Evolutionary conservation across 164 flowering plant species (phyloP).

Genomic region (Kalanchoe fedtschenkoi): DNA sequence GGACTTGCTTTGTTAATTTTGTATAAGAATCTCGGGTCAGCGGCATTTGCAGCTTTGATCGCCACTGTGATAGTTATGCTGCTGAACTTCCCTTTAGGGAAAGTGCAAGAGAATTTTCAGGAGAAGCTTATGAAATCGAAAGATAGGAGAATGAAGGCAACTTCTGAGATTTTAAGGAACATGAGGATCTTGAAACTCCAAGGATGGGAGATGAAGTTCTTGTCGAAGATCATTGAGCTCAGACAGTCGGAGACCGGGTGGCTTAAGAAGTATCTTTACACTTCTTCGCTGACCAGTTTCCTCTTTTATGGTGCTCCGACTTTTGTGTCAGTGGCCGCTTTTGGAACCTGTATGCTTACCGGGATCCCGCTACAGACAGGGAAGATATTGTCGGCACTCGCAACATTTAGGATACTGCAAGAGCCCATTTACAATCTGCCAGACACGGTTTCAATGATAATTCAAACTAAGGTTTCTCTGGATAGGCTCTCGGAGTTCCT

Average conservation of each 20-base stretch:
- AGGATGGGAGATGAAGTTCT: slow-evolving; percentile 53
- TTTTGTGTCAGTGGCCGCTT: slow-evolving; percentile 36
- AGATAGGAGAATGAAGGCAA: slow-evolving; percentile 42
- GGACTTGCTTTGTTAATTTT: slow-evolving; percentile 28
- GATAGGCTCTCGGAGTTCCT: slow-evolving; percentile 41
- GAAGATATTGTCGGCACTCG: slow-evolving; percentile 37
- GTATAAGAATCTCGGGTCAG: slow-evolving; percentile 27
- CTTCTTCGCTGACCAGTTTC: slow-evolving; percentile 21
- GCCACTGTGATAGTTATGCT: slow-evolving; percentile 28
- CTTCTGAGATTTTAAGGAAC: slow-evolving; percentile 40
- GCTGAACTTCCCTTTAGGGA: slow-evolving; percentile 36
- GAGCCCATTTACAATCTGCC: slow-evolving; percentile 39
- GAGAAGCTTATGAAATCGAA: slow-evolving; percentile 37
- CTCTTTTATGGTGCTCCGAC: slow-evolving; percentile 37
- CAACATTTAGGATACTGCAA: slow-evolving; percentile 44
- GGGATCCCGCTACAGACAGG: slow-evolving; percentile 44
- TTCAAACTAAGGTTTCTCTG: slow-evolving; percentile 46
- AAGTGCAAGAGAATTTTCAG: slow-evolving; percentile 30
- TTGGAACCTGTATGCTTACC: slow-evolving; percentile 30
- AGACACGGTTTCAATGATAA: slow-evolving; percentile 29
- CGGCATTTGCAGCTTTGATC: slow-evolving; percentile 22
- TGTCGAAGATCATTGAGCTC: slow-evolving; percentile 27
- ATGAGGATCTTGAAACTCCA: slow-evolving; percentile 57
- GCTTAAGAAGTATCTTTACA: slow-evolving; percentile 28
- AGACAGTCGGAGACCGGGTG: slow-evolving; percentile 30